phyloP scores from a whole-genome alignment of 164 flowering plant species.

The Magnolia kwangsiensis region DNA sequence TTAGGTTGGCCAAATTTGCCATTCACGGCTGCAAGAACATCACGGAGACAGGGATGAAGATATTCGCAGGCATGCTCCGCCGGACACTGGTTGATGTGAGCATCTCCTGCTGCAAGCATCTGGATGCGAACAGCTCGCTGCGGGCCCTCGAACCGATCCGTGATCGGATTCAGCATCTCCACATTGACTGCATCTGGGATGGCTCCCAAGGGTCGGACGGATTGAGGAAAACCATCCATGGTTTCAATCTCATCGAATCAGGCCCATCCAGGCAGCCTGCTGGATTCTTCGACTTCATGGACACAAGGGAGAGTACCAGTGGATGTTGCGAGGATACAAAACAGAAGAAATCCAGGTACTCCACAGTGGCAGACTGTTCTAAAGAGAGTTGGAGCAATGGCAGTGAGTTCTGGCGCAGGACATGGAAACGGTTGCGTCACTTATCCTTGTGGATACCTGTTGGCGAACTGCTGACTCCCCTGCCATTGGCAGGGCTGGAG shows the following conservation, averaged over 20 bases:
- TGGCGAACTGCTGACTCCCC: conserved; percentile 66
- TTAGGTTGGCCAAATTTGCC: conserved; percentile 53
- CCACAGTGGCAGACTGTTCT: background rate
- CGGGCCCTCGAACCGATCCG: conserved; percentile 68
- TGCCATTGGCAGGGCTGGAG: conserved; percentile 58
- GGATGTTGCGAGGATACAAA: conserved; percentile 2
- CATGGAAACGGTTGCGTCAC: conserved; percentile 50
- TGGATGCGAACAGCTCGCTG: conserved; percentile 50
- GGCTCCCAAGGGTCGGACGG: conserved; percentile 14
- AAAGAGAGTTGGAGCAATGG: conserved; percentile 23
- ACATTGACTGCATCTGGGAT: conserved; percentile 80
- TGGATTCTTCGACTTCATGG: background rate
- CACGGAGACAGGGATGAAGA: conserved; percentile 61
- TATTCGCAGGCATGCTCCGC: conserved; percentile 48
- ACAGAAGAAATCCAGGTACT: conserved; percentile 43
- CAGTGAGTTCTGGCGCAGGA: conserved; percentile 30
- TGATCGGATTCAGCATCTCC: conserved; percentile 51
- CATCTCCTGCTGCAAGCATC: conserved; percentile 65
- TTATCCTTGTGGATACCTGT: conserved; percentile 82
- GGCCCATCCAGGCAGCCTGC: background rate
- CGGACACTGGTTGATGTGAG: conserved; percentile 59
- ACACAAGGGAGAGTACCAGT: background rate
- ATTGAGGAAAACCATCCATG: background rate
- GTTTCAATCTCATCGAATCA: conserved; percentile 38
- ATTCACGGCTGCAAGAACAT: conserved; percentile 66